Conservation (phyloP, 148 eudicot species). For the Spergularia marina region DNA sequence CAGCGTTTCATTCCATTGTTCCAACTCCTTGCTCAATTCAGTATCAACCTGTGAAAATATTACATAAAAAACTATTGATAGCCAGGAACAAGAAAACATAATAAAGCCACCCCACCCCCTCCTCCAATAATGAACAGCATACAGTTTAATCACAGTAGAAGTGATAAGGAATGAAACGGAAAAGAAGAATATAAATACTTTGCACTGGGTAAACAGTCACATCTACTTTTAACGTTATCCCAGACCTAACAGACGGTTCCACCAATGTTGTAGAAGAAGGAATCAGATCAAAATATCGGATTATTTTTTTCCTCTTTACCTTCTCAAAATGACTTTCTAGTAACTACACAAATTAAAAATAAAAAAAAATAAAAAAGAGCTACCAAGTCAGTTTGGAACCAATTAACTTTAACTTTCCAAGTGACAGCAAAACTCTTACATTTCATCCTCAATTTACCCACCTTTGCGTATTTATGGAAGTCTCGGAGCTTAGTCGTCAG, state of each 20-base stretch:
- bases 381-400: not conserved
- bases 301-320: no score
- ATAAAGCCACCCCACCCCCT: not conserved
- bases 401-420: not conserved
- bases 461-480: constrained; percentile 95
- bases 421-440: not conserved
- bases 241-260: not conserved
- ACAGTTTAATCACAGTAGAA: not conserved
- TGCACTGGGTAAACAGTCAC: not conserved
- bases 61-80: constrained; percentile 9
- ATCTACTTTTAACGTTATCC: not conserved
- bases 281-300: not conserved
- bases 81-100: not conserved
- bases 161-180: not conserved
- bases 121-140: not conserved
- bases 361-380: not conserved
- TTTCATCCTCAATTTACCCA: constrained; percentile 22
- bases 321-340: not conserved
- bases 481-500: constrained; percentile 91
- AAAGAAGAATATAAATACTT: not conserved
- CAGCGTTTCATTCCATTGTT: constrained; percentile 94
- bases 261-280: not conserved
- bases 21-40: constrained; percentile 85
- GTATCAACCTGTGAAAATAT: constrained; percentile 64
- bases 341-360: not conserved